Evolutionary conservation across 352 stramenopile genomes (phyloP).

Genomic region (Globisporangium recalcitrans): DNA sequence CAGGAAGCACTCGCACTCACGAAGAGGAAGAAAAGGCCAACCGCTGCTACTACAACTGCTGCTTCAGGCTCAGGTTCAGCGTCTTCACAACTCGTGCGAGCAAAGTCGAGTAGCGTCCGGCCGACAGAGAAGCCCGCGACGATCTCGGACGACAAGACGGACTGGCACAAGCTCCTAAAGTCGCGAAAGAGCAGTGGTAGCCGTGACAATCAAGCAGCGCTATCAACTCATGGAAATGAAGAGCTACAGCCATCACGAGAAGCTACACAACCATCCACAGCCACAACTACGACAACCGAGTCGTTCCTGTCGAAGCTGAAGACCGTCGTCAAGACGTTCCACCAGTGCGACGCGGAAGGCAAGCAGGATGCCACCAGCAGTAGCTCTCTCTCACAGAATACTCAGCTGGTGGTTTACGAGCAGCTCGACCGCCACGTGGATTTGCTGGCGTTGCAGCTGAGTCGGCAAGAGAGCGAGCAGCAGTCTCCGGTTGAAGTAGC

Average conservation of each 20-base stretch:
- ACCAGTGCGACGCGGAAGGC: constrained; percentile 21
- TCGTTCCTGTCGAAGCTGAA: constrained; percentile 51
- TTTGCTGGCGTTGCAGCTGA: constrained; percentile 36
- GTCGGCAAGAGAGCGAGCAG: constrained; percentile 23
- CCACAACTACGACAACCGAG: constrained; percentile 17
- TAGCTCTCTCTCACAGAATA: constrained; percentile 1
- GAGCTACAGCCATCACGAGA: background rate
- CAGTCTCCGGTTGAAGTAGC: background rate
- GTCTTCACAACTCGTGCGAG: background rate
- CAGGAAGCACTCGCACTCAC: background rate
- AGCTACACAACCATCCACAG: background rate
- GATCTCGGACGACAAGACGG: constrained; percentile 58
- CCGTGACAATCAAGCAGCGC: background rate
- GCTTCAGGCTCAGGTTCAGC: background rate
- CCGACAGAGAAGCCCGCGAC: constrained; percentile 39
- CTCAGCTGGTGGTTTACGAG: constrained; percentile 29
- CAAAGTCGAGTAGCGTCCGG: constrained; percentile 34
- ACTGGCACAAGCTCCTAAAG: constrained; percentile 66
- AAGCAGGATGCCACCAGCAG: background rate
- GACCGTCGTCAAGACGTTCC: constrained; percentile 42
- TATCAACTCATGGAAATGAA: background rate
- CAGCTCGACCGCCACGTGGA: constrained; percentile 59
- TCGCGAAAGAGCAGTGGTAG: constrained; percentile 11
- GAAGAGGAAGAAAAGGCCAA: background rate
- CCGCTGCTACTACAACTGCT: background rate